These are phyloP conservation scores for Bocquillonia castaneifolia DNA, from an alignment of 441 rosid genomes.

Conservation along the genomic window DNA sequence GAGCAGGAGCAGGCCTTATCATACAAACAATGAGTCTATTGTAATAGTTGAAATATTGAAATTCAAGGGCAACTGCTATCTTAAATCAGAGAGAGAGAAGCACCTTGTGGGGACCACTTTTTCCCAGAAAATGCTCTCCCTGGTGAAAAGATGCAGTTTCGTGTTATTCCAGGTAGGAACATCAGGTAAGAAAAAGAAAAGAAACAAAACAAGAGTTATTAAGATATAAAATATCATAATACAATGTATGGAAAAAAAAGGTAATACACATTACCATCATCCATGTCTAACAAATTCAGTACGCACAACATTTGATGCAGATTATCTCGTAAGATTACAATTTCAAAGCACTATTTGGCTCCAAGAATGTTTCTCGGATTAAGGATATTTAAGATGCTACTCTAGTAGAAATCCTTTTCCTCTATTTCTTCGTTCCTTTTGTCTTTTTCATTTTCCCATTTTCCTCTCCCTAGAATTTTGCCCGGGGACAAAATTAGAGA, in stretches of 20 bases:
- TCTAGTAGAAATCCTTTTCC: neutral
- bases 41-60: neutral
- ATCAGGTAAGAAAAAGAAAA: slow-evolving; percentile 1
- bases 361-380: neutral
- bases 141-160: slow-evolving; percentile 28
- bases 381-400: neutral
- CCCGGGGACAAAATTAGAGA: neutral
- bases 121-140: slow-evolving; percentile 53
- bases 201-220: too few species aligned
- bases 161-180: slow-evolving; percentile 20
- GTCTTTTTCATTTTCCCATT: neutral
- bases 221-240: neutral
- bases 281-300: neutral
- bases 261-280: neutral
- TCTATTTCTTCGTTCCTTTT: neutral
- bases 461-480: neutral
- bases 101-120: slow-evolving; percentile 66
- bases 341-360: neutral
- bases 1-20: neutral
- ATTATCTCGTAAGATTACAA: neutral
- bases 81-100: neutral
- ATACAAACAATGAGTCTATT: neutral
- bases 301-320: neutral
- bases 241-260: too few species aligned
- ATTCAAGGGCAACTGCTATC: neutral